Percentiles rank a stretch among this genome's conserved stretches.
These are phyloP conservation scores for Suillus variegatus DNA, from an alignment of 768 basidiomycete genomes.

Conservation along the genomic window DNA sequence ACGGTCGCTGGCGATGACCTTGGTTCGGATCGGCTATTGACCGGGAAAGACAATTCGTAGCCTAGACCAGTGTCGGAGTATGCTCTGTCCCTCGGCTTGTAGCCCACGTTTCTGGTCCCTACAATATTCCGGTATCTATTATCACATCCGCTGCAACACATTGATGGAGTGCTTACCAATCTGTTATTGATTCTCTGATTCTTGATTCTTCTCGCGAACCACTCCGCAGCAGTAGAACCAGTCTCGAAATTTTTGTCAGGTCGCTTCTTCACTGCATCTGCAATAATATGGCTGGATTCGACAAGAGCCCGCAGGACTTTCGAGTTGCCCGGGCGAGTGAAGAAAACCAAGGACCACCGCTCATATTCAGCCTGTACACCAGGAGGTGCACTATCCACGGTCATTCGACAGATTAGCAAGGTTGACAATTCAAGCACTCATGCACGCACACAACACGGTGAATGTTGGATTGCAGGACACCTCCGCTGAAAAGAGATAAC, in stretches of 20 bases:
- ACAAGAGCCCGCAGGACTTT: conserved; percentile 51
- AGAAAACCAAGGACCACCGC: conserved; percentile 71
- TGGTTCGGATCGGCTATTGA: not conserved
- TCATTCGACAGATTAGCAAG: not conserved
- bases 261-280: conserved; percentile 37
- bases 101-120: conserved; percentile 35
- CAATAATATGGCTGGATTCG: conserved; percentile 52
- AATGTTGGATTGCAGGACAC: conserved; percentile 62
- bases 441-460: conserved; percentile 51
- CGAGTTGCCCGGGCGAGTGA: conserved; percentile 61
- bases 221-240: conserved; percentile 38
- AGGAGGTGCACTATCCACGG: conserved; percentile 45
- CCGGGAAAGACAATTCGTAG: not conserved
- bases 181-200: conserved; percentile 43
- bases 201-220: conserved; percentile 43
- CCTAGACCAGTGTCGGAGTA: conserved; percentile 19
- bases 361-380: conserved; percentile 51
- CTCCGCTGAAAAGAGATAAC: conserved; percentile 60
- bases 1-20: no score
- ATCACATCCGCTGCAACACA: not conserved
- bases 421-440: not conserved
- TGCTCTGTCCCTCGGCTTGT: conserved; percentile 33
- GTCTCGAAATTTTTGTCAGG: conserved; percentile 41
- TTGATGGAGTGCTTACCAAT: conserved; percentile 28
- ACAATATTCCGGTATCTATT: not conserved